Evolutionary conservation across 768 basidiomycete species (phyloP), one percentile per base, ranked within the genome.

Genomic region (Boletus barrowsii): DNA sequence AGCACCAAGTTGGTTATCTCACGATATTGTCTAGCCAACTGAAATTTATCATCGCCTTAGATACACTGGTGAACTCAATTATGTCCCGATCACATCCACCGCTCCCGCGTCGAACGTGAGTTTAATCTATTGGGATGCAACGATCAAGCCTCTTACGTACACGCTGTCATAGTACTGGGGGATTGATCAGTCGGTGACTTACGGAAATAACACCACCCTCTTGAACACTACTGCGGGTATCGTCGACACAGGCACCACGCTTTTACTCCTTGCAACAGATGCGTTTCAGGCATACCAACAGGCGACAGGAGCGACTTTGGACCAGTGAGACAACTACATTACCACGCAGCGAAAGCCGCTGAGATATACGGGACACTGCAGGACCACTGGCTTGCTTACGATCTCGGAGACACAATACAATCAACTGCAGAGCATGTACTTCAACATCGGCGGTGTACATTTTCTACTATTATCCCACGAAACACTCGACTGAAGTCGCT

Each of bases 211-310:
- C 8, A 70, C 70, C 4, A 62, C 66, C 24, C 67, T 82, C 30
- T 60, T 76, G 24, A 54, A 61, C 20, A 58, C 53, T 32, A 72
- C 74, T 41, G 63, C 79, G 3, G 81, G 81, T 14, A 80, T 81
- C 56, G 76, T 82, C 37, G 81, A 81, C 62, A 78, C 77, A 30
- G 77, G 80, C 42, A 81, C 82, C 32, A 81, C 83, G 17, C 69
- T 83, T 36, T 62, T 83, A 5, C 71, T 84, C 47, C 65, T 85
- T 51, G 82, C 83, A 11, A 80, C 80, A 42, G 82, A 83, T 54
- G 81, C 81, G 5, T 86, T 83, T 74, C 64, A 78, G 46, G 70
- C 69, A 11, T 87, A 86, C 62, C 74, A 81, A 66, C 17, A 71
- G 18, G 79, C 79, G 15, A 83, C 81, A 1, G 82, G 81, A 17